Evolutionary conservation across 2,329 filamentous ascomycete species (phyloP), one percentile per base, ranked within the genome.

Genomic region (Plenodomus tracheiphilus): DNA sequence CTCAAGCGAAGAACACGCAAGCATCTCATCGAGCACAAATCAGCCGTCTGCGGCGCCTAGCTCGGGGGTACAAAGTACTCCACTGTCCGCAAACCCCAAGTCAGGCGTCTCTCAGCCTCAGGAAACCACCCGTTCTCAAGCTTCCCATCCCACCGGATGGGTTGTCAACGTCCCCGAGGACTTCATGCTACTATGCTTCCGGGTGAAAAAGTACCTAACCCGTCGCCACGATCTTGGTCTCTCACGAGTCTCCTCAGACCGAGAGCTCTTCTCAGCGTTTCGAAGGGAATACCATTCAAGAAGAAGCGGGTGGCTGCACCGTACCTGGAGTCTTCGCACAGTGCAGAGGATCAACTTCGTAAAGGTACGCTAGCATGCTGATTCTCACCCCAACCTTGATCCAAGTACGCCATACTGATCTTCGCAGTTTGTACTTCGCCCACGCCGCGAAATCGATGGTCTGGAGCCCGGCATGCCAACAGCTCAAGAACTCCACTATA

Each of bases 111-210:
- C n/a, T n/a, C n/a, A n/a, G n/a, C n/a, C n/a, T n/a, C n/a, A n/a
- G n/a, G n/a, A n/a, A n/a, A n/a, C n/a, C n/a, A n/a, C n/a, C n/a
- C n/a, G n/a, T n/a, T n/a, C n/a, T n/a, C n/a, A n/a, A n/a, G n/a
- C n/a, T n/a, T n/a, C n/a, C n/a, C n/a, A n/a, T n/a, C n/a, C n/a
- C n/a, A n/a, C n/a, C n/a, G n/a, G n/a, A n/a, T n/a, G n/a, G 0
- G 20, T 5, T 22, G 30, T 40, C 15, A 17, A 22, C 22, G 40
- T 34, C n/a, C 43, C 22, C 16, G 22, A 40, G 21, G 39, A 47
- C n/a, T 47, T 36, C n/a, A 41, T 47, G 5, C 44, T 47, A 1
- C 34, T 47, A 13, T 47, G 44, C 15, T 20, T 36, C 7, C 34
- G 20, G 7, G 21, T 36, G 13, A 35, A 47, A 15, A 37, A 18